Conservation (phyloP, 768 basidiomycete species). For the Tephrocybe sp. region DNA sequence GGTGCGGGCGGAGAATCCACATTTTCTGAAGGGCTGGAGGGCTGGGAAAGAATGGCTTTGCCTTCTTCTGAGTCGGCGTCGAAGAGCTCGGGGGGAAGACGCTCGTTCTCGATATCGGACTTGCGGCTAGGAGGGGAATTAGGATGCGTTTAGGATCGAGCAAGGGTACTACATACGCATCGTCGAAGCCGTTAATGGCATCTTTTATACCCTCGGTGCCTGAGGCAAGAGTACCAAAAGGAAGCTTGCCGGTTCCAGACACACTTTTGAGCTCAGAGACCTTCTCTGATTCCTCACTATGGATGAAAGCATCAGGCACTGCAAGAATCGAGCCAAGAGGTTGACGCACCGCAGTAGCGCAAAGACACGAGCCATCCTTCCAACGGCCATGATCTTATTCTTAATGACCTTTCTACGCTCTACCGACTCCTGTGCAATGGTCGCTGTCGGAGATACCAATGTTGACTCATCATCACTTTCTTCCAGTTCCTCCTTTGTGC, state of each 20-base stretch:
- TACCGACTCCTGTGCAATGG: slow-evolving; percentile 46
- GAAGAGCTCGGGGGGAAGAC: slow-evolving; percentile 93
- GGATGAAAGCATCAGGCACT: background rate
- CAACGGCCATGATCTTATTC: slow-evolving; percentile 98
- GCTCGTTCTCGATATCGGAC: slow-evolving; percentile 98
- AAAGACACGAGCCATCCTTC: slow-evolving; percentile 95
- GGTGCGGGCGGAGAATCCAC: slow-evolving; percentile 37
- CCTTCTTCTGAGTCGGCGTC: slow-evolving; percentile 77
- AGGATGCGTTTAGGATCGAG: background rate
- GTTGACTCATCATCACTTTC: slow-evolving; percentile 66
- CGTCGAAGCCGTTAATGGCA: slow-evolving; percentile 89
- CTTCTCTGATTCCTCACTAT: slow-evolving; percentile 95
- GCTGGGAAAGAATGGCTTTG: slow-evolving; percentile 59
- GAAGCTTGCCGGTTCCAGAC: slow-evolving; percentile 72
- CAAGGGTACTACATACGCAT: slow-evolving; percentile 82
- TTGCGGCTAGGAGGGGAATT: slow-evolving; percentile 62
- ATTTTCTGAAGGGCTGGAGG: slow-evolving; percentile 57
- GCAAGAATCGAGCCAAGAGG: background rate
- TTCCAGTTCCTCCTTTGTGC: slow-evolving; percentile 94
- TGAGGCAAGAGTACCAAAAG: slow-evolving; percentile 80
- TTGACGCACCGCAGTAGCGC: slow-evolving; percentile 82
- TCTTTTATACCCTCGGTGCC: slow-evolving; percentile 96
- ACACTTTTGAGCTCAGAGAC: slow-evolving; percentile 96
- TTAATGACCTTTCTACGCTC: slow-evolving; percentile 93
- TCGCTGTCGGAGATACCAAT: slow-evolving; percentile 37